These are phyloP conservation scores for Pseudogymnoascus sp. DNA, from an alignment of 2,329 filamentous ascomycete genomes.

Conservation along the genomic window DNA sequence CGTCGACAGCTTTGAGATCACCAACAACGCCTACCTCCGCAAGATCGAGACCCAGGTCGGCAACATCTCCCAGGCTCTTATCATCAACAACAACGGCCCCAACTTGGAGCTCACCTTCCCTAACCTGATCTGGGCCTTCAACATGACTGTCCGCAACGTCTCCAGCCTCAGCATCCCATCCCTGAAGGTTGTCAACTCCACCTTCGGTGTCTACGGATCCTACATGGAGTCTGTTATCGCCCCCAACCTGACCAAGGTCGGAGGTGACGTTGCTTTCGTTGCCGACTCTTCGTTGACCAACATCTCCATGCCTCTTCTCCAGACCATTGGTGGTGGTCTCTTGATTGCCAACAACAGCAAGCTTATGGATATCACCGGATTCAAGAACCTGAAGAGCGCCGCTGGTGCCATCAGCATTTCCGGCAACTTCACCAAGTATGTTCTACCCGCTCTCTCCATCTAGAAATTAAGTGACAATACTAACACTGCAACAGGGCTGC, in stretches of 20 bases:
- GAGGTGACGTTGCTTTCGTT: conserved; percentile 54
- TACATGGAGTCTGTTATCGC: conserved; percentile 54
- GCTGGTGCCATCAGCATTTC: conserved; percentile 77
- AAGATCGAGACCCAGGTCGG: conserved; percentile 69
- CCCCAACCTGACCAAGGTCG: conserved; percentile 64
- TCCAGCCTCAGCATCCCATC: conserved; percentile 66
- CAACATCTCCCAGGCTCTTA: conserved; percentile 64
- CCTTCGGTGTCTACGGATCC: conserved; percentile 78
- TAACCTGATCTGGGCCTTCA: conserved; percentile 69
- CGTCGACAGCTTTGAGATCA: conserved; percentile 69
- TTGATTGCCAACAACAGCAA: conserved; percentile 85
- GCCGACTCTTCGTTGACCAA: conserved; percentile 60
- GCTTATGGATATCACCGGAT: conserved; percentile 56
- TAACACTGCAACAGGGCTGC: conserved; percentile 50
- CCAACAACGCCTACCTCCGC: conserved; percentile 81
- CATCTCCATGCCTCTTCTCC: conserved; percentile 65
- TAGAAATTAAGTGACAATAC: conserved; percentile 13
- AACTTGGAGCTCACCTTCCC: conserved; percentile 65
- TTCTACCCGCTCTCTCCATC: conserved; percentile 20
- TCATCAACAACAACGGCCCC: conserved; percentile 73
- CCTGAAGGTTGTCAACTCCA: conserved; percentile 65
- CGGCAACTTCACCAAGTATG: conserved; percentile 78
- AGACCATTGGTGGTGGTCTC: conserved; percentile 67
- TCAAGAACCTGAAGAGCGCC: conserved; percentile 62
- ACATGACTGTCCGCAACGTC: conserved; percentile 78